Evolutionary conservation across 1,284 basidiomycete species (phyloP), one percentile per base, ranked within the genome.

Genomic region (Ceratobasidium papillatum): DNA sequence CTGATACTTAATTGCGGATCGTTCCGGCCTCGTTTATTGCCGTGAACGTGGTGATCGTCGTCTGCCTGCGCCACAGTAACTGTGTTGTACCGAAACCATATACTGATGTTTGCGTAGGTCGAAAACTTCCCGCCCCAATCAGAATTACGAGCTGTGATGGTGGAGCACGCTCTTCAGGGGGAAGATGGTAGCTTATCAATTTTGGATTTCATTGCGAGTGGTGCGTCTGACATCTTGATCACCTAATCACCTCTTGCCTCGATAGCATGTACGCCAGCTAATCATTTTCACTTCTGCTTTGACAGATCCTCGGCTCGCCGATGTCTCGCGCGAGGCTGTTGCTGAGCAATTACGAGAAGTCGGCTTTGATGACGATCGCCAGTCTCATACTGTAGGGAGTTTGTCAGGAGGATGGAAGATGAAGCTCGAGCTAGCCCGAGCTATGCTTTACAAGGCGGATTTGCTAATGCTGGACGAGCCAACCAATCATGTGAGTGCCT

Each of bases 391-490:
- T 56, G 96, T 99, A 76, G 94, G 93, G 63, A 93, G 94, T 71
- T 86, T 99, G 75, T 98, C 96, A 25, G 98, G 98, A 82, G 97
- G 98, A 66, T 99, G 97, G 97, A 99, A 99, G 87, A 99, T 99
- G 97, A 95, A 95, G 86, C 89, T 95, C 77, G 97, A 93, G 85
- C 88, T 93, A 62, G 95, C 92, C 17, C 86, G 95, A 79, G 96
- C 96, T n/a, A 98, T 98, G 94, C 85, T 98, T 69, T 96, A 96
- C 84, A 94, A 96, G 80, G 98, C 96, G 47, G 96, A 98, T 84
- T 75, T 68, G 64, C 56, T 77, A 58, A 65, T 76, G 56, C 45
- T 71, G 36, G 75, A 76, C 62, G 84, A 96, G 89, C 95, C 95
- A 78, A 98, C 95, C 75, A 98, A 98, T 84, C 94, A 96, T 80